phyloP scores from a whole-genome alignment of 108 stramenopile species.

The Cyclostephanos tholiformis region DNA sequence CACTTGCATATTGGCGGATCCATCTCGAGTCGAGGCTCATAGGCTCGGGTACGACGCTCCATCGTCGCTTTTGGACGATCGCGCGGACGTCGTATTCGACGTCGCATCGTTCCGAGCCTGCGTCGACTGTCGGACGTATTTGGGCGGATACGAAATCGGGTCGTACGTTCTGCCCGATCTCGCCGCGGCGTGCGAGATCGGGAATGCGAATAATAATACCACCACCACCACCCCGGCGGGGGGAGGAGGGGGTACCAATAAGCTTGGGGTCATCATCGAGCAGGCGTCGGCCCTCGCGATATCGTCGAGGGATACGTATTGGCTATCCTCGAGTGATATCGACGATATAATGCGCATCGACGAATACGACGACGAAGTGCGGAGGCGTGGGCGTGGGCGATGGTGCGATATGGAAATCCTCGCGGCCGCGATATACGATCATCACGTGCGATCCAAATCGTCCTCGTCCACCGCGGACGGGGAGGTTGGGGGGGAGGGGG shows the following conservation, averaged over 20 bases:
- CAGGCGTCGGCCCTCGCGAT: slow-evolving; percentile 63
- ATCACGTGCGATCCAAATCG: slow-evolving; percentile 57
- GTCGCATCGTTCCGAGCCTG: slow-evolving; percentile 8
- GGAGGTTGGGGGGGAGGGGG: not conserved
- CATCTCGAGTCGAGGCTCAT: not conserved
- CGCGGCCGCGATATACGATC: slow-evolving; percentile 62
- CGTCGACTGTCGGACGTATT: slow-evolving; percentile 1
- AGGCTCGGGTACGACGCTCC: not conserved
- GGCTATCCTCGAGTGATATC: slow-evolving; percentile 48
- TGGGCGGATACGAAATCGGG: not conserved
- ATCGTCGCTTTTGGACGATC: not conserved
- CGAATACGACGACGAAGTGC: not conserved
- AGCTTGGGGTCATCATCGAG: slow-evolving; percentile 37
- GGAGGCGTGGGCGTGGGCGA: not conserved
- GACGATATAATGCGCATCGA: not conserved
- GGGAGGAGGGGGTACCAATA: not conserved
- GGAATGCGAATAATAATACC: too few species aligned
- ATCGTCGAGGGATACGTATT: slow-evolving; percentile 72
- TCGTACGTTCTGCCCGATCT: too few species aligned
- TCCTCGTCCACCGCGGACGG: slow-evolving; percentile 2
- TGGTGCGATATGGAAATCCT: slow-evolving; percentile 65
- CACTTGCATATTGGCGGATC: slow-evolving; percentile 26
- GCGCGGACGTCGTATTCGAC: not conserved
- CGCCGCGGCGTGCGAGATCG: too few species aligned
- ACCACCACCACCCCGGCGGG: not conserved